Evolutionary conservation across 2,329 filamentous ascomycete species (phyloP).

Genomic region (Claviceps sp.): DNA sequence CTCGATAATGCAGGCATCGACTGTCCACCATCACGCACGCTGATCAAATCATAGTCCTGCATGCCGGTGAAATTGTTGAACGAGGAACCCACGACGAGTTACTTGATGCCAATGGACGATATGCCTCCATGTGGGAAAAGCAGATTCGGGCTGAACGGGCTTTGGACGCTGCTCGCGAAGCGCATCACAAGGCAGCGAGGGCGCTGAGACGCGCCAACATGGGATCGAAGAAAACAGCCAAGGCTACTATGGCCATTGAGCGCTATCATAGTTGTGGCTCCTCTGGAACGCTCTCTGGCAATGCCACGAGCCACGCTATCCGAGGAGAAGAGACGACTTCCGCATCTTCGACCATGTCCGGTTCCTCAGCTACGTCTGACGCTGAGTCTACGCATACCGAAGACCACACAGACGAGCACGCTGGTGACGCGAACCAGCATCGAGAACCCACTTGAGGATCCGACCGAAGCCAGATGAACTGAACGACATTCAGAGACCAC

Average conservation of each 20-base stretch:
- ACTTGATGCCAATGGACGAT: constrained; percentile 55
- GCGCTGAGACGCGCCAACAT: constrained; percentile 37
- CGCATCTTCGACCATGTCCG: constrained; percentile 13
- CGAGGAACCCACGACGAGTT: constrained; percentile 68
- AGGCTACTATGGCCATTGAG: constrained; percentile 32
- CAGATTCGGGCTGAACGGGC: constrained; percentile 69
- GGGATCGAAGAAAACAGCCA: constrained; percentile 19
- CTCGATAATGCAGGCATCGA: constrained; percentile 44
- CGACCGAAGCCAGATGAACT: no score
- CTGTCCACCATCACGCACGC: constrained; percentile 76
- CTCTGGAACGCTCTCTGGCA: constrained; percentile 26
- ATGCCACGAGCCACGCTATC: constrained; percentile 19
- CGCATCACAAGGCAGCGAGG: constrained; percentile 21
- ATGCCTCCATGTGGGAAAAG: constrained; percentile 79
- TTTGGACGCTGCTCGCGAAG: constrained; percentile 21
- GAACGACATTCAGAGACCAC: no score
- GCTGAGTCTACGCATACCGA: constrained; percentile 22
- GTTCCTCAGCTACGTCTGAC: constrained; percentile 21
- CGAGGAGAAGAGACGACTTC: constrained; percentile 18
- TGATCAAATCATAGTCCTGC: constrained; percentile 70
- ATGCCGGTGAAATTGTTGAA: constrained; percentile 64
- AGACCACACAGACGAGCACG: constrained; percentile 3
- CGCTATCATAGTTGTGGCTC: constrained; percentile 33
- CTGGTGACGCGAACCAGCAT: not conserved
- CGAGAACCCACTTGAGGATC: not conserved